phyloP scores from a whole-genome alignment of 164 flowering plant genomes.

The Vitis cinerea region DNA sequence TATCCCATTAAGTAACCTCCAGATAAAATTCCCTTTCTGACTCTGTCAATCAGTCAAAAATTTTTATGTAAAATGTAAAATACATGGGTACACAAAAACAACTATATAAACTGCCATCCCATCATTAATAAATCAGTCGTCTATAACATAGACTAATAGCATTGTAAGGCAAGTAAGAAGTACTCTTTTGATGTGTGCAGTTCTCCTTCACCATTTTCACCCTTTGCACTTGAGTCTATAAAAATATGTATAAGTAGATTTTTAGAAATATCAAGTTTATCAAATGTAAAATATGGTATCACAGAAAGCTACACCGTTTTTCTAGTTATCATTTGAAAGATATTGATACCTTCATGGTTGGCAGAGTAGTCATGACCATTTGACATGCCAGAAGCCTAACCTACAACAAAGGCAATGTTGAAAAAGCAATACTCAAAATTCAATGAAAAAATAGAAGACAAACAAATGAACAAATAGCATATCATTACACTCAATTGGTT shows the following conservation, averaged over 20 bases:
- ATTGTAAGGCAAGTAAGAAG: slow-evolving; percentile 23
- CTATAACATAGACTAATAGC: slow-evolving; percentile 4
- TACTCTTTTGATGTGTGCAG: slow-evolving; percentile 34
- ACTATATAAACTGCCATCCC: slow-evolving; percentile 10
- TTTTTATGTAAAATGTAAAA: neutral
- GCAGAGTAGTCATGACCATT: slow-evolving; percentile 12
- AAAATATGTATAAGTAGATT: neutral
- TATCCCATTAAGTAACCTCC: too few species aligned
- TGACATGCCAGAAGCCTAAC: slow-evolving; percentile 18
- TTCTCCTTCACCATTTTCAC: slow-evolving; percentile 11
- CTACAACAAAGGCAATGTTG: too few species aligned
- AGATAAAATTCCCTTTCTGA: neutral
- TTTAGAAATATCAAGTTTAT: too few species aligned
- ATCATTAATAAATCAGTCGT: slow-evolving; percentile 7
- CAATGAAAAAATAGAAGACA: too few species aligned
- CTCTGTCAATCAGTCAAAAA: neutral
- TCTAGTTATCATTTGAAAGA: too few species aligned
- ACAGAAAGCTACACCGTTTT: too few species aligned
- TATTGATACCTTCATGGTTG: slow-evolving; percentile 15
- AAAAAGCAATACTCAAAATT: too few species aligned
- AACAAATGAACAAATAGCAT: too few species aligned
- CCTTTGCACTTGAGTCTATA: slow-evolving; percentile 22
- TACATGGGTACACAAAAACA: neutral
- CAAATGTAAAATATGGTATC: too few species aligned
- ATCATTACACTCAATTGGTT: too few species aligned